A percentile compares a stretch with the other conserved stretches of the same genome.
These are phyloP conservation scores for Ilex asprella DNA, from an alignment of 257 asterid genomes.

Conservation along the genomic window DNA sequence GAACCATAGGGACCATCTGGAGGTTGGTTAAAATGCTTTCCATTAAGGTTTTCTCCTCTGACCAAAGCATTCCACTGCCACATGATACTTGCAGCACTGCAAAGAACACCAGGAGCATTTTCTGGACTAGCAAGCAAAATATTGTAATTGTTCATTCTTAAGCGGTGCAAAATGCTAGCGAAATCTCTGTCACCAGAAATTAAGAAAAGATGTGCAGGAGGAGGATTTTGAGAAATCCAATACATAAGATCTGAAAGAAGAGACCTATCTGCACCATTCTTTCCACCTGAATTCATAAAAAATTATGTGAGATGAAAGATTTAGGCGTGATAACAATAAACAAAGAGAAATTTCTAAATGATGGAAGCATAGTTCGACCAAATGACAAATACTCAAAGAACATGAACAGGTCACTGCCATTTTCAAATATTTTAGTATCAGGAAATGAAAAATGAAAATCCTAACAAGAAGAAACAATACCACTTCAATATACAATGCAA, in stretches of 20 bases:
- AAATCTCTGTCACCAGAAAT: constrained; percentile 88
- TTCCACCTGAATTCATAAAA: constrained; percentile 50
- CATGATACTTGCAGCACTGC: constrained; percentile 92
- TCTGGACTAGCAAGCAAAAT: constrained; percentile 72
- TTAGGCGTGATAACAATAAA: neutral
- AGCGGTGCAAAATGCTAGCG: constrained; percentile 69
- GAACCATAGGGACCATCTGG: constrained; percentile 90
- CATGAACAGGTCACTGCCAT: too few species aligned
- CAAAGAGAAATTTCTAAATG: neutral
- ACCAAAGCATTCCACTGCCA: constrained; percentile 88
- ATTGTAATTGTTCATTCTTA: constrained; percentile 86
- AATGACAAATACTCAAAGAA: neutral
- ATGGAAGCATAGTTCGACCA: neutral
- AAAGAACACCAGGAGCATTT: constrained; percentile 53
- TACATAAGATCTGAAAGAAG: constrained; percentile 87
- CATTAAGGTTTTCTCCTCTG: constrained; percentile 63
- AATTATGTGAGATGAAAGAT: neutral
- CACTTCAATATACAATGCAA: too few species aligned
- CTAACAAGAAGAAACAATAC: too few species aligned
- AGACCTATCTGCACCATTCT: constrained; percentile 90
- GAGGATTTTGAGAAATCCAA: constrained; percentile 96
- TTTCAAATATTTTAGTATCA: too few species aligned
- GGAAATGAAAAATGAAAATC: too few species aligned
- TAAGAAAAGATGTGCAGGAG: constrained; percentile 86
- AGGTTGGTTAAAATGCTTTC: constrained; percentile 85